Evolutionary conservation across 73 alveolate species (phyloP).

Genomic region (Paramecium biaurelia): DNA sequence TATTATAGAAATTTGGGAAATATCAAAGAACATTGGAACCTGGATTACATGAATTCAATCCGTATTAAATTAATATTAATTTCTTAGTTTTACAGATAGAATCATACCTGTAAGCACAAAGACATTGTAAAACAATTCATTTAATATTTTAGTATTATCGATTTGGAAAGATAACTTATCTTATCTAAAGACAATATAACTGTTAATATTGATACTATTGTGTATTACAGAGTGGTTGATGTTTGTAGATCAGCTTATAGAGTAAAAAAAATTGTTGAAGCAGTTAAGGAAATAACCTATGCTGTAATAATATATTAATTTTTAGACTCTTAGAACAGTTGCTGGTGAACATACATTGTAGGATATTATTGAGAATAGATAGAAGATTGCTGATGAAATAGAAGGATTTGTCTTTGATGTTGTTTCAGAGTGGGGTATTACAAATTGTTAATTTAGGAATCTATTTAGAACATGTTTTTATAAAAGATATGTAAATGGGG

Average conservation of each 20-base stretch:
- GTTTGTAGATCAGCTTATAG: conserved; percentile 53
- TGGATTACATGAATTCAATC: conserved; percentile 62
- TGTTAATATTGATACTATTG: conserved; percentile 62
- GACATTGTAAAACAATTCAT: background rate
- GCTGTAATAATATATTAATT: background rate
- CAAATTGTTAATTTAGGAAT: background rate
- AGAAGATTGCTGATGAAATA: conserved; percentile 58
- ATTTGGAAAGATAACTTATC: conserved; percentile 35
- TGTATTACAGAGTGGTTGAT: conserved; percentile 54
- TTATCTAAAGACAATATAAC: conserved; percentile 61
- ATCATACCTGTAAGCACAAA: conserved; percentile 26
- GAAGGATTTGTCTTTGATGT: conserved; percentile 60
- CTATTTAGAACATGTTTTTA: conserved; percentile 54
- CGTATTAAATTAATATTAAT: conserved; percentile 6
- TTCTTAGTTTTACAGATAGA: conserved; percentile 7
- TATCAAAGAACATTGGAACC: conserved; percentile 59
- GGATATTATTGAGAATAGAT: conserved; percentile 61
- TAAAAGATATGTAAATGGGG: conserved; percentile 59
- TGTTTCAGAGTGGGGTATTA: conserved; percentile 54
- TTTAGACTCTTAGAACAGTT: conserved; percentile 55
- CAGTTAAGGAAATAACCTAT: conserved; percentile 51
- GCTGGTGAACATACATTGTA: conserved; percentile 62
- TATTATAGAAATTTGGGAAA: conserved; percentile 54
- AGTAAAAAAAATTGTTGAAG: conserved; percentile 47
- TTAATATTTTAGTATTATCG: background rate